Base-by-base conservation (phyloP, 495 filamentous ascomycete species). In the Neurospora tetrasperma region DNA sequence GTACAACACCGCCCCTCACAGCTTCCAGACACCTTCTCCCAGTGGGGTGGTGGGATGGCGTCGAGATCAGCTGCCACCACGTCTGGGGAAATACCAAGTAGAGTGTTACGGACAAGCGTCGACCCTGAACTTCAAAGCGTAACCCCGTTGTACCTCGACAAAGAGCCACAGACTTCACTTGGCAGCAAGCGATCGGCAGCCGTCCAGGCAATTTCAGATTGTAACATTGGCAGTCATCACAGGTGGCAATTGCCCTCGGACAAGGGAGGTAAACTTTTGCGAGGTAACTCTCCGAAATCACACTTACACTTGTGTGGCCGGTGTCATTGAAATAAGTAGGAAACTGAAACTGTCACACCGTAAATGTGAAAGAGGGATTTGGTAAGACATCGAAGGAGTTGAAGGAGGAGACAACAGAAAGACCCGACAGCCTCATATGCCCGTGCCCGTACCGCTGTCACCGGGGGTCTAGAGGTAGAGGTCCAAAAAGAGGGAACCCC, bases 201-300 rank as follows among this genome's bases (percentile, higher is more conserved):
- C 27, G 12, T 27, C 27, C 54, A 42, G n/a, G 23, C 16, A 70
- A 73, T 70, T 38, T 73, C 62, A 43, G 42, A 43, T 73, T 8
- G 71, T 20, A 41, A 69, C 20, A 73, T 73, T 73, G 40, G 69
- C 71, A 31, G 69, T 70, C 62, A 9, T 70, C 59, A 44, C 66
- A 73, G 71, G 71, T 70, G 42, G n/a, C 42, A 73, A 66, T 42
- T 18, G 1, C 18, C 39, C 68, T 44, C 38, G n/a, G 71, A 69
- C 42, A 68, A n/a, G 31, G 35, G 71, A n/a, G 27, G 42, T 3
- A n/a, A 35, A n/a, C 20, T 71, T 71, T 69, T 71, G 12, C 70
- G 27, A 66, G 14, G 16, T 66, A 6, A 66, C 27, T 35, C 6
- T 38, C 54, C 54, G 54, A 62, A 62, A 31, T 62, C 12, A 62